These are phyloP conservation scores for Colletotrichum neosansevieriae DNA, from an alignment of 2,329 filamentous ascomycete genomes.

Conservation along the genomic window DNA sequence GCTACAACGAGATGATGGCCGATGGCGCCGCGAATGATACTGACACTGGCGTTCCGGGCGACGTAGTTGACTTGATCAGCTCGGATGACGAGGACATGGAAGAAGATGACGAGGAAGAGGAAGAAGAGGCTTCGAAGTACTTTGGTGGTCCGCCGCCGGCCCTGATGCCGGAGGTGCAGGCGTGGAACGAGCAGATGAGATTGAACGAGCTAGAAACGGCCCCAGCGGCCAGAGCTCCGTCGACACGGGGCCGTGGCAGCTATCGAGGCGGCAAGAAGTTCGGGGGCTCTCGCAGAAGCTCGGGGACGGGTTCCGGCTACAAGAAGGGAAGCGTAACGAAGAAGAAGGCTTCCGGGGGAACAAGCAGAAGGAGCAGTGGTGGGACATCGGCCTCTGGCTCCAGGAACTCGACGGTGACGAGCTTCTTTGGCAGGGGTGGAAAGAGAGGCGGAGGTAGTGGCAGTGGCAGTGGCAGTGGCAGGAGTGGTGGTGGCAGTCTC, in stretches of 20 bases:
- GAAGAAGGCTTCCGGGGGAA: conserved; percentile 38
- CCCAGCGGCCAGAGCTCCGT: conserved; percentile 35
- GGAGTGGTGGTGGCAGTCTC: conserved; percentile 16
- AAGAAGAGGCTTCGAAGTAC: conserved; percentile 61
- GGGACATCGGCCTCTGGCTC: conserved; percentile 24
- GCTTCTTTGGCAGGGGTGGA: conserved; percentile 46
- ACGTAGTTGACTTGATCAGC: conserved; percentile 69
- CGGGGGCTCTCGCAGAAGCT: conserved; percentile 27
- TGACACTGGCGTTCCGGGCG: conserved; percentile 49
- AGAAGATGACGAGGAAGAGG: conserved; percentile 53
- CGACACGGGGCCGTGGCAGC: conserved; percentile 39
- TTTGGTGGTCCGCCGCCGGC: conserved; percentile 50
- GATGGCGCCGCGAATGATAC: conserved; percentile 36
- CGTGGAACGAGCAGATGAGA: conserved; percentile 45
- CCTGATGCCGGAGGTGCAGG: conserved; percentile 41
- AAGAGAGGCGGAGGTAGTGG: conserved; percentile 34
- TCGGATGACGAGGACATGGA: conserved; percentile 54
- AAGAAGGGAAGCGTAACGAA: conserved; percentile 40
- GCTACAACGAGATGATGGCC: conserved; percentile 64
- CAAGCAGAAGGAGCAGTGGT: conserved; percentile 34
- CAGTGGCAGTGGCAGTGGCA: conserved; percentile 33
- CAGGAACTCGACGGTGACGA: conserved; percentile 25
- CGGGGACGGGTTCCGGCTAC: conserved; percentile 23
- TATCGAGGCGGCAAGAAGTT: conserved; percentile 45
- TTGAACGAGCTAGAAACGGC: conserved; percentile 47